Percentiles rank a stretch among this genome's conserved stretches.
Evolutionary conservation across 179 eudicot genomes (phyloP).

Genomic region (Dionaea muscipula): DNA sequence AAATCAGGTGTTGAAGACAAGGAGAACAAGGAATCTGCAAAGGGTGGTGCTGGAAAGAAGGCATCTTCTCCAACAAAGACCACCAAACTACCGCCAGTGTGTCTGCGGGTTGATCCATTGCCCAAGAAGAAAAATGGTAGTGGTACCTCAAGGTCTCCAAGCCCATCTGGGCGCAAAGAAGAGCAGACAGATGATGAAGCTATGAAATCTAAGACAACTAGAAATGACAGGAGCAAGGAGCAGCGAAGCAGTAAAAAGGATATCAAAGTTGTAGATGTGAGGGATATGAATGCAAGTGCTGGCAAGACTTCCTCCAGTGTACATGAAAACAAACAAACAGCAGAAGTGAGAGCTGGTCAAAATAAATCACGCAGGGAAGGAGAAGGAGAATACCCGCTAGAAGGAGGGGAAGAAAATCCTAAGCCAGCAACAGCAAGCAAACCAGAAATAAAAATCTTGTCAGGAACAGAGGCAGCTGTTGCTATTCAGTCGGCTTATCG

Average conservation of each 20-base stretch:
- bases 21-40: slow-evolving; percentile 8
- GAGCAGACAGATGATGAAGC: slow-evolving; percentile 6
- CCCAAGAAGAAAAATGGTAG: slow-evolving; percentile 37
- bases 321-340: not conserved
- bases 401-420: slow-evolving; percentile 3
- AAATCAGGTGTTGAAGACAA: not conserved
- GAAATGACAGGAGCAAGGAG: slow-evolving; percentile 4
- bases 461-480: slow-evolving; percentile 56
- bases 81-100: slow-evolving; percentile 62
- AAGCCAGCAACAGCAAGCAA: slow-evolving; percentile 1
- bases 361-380: not conserved
- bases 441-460: slow-evolving; percentile 15
- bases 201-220: not conserved
- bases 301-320: not conserved
- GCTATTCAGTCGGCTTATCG: slow-evolving; percentile 58
- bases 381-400: slow-evolving; percentile 4
- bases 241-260: slow-evolving; percentile 4
- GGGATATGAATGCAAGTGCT: slow-evolving; percentile 6
- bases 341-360: slow-evolving; percentile 4
- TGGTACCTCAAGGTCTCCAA: slow-evolving; percentile 38
- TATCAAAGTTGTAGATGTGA: slow-evolving; percentile 12
- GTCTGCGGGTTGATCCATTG: slow-evolving; percentile 65
- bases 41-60: slow-evolving; percentile 14
- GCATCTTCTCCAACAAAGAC: slow-evolving; percentile 29
- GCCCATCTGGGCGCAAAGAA: slow-evolving; percentile 30